Base-by-base conservation (phyloP, 352 stramenopile genomes). In the Globisporangium yorkense region DNA sequence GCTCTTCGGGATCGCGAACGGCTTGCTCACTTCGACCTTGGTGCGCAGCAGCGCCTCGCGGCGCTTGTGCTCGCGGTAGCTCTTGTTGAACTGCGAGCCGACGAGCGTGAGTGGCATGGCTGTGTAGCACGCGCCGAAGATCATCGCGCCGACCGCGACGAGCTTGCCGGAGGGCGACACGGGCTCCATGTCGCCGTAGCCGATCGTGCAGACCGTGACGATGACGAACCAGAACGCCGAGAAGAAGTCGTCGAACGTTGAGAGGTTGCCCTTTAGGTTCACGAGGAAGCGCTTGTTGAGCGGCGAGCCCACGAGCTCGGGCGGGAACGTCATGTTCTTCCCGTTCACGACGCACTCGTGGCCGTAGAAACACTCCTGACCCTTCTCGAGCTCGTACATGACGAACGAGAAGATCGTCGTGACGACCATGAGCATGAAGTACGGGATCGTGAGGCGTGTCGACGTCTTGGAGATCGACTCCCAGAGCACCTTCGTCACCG, bases 201-300 rank as follows among this genome's bases (percentile, higher is more conserved):
- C 82, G 31, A 89, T 71, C 10, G 82, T 88, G 20, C 78, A 71
- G 54, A 89, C 48, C 9, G 84, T 93, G 13, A 91, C 81, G 51
- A 90, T 88, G n/a, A 89, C 77, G 56, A 93, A 90, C 83, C 83
- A 93, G 61, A 93, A 86, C 15, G 75, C 80, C 10, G 78, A 88
- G 41, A 93, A 91, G 54, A 93, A 87, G 47, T 93, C 81, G 35
- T 88, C 74, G 46, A 93, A 90, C 31, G 70, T 74, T 49, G 76
- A 87, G 20, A 91, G 69, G 35, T 87, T 67, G 12, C 80, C 80
- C 59, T 87, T 84, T 35, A 72, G 62, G 49, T 87, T 88, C 10
- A 91, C 78, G 29, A 89, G 68, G 59, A 89, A 87, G 48, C 80
- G 80, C 63, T 91, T 91, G 40, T 74, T 67, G n/a, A 57, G 63